Base-by-base conservation (phyloP, 1,284 basidiomycete genomes). In the Thelephora terrestris region DNA sequence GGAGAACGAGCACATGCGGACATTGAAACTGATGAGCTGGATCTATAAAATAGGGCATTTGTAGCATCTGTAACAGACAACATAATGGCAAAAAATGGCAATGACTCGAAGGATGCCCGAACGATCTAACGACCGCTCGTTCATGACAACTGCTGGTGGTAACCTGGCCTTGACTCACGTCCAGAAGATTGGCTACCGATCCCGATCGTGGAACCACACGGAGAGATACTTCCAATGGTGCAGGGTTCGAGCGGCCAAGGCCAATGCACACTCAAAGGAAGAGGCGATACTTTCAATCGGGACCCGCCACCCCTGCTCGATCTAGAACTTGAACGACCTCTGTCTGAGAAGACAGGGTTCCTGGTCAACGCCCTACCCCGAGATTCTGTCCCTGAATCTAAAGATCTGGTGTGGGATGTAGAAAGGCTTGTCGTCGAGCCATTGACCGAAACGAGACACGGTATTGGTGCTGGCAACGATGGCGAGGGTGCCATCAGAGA, bases 191-290 rank as follows among this genome's bases (percentile, higher is more conserved):
- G n/a, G n/a, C n/a, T n/a, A n/a, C n/a, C n/a, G n/a, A n/a, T n/a
- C n/a, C n/a, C n/a, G n/a, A n/a, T n/a, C n/a, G n/a, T n/a, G 34
- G 64, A 47, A 7, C 65, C 74, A 3, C 81, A 79, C 5, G 81
- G 81, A 18, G 78, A 80, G 44, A 80, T 61, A 52, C 76, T 79
- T 9, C 79, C 80, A 32, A 80, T 57, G 3, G 79, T n/a, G n/a
- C n/a, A n/a, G n/a, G n/a, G n/a, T n/a, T n/a, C n/a, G n/a, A n/a
- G n/a, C n/a, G n/a, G n/a, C n/a, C n/a, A n/a, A n/a, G n/a, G n/a
- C n/a, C n/a, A n/a, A n/a, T n/a, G n/a, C n/a, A n/a, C n/a, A n/a
- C n/a, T n/a, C n/a, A n/a, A n/a, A n/a, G n/a, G n/a, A n/a, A n/a
- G n/a, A n/a, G n/a, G n/a, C n/a, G n/a, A n/a, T n/a, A n/a, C n/a